Base-by-base conservation (phyloP, 805 yeast species). In the Candida chilensis region DNA sequence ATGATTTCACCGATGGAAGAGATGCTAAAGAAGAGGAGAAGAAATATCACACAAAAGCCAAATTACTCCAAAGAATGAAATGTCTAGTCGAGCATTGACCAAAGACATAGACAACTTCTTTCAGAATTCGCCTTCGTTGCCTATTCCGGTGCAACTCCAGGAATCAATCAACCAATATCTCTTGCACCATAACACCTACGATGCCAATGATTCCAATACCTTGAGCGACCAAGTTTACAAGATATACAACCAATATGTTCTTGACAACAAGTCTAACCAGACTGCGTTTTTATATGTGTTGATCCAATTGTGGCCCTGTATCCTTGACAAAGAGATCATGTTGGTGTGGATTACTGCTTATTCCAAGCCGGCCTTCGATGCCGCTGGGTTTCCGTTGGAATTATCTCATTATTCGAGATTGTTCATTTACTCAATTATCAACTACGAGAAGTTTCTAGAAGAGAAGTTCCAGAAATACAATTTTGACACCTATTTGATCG, bases 351-450 rank as follows among this genome's bases (percentile, higher is more conserved):
- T 60, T 21, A 40, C 44, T 22, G 47, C 63, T 4, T 62, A 60
- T 32, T 40, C 60, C 16, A 50, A 47, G 16, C 67, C 67, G 2
- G 63, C 65, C 2, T 48, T 62, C 4, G 64, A 62, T 36, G 55
- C 64, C 32, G 62, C 67, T 4, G 58, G 64, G 6, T 58, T 36
- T 30, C 64, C 60, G 35, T 29, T 48, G 6, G 29, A 32, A 13
- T 56, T 57, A n/a, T n/a, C n/a, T n/a, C n/a, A n/a, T n/a, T n/a
- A n/a, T n/a, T n/a, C n/a, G n/a, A n/a, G n/a, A n/a, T n/a, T n/a
- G n/a, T n/a, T n/a, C n/a, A n/a, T n/a, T n/a, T n/a, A n/a, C n/a
- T n/a, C n/a, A n/a, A n/a, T n/a, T n/a, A n/a, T n/a, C n/a, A n/a
- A n/a, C n/a, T n/a, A n/a, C n/a, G n/a, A n/a, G n/a, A n/a, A n/a